Evolutionary conservation across 345 rosid genomes (phyloP).

Genomic region (Iberis pinnata): DNA sequence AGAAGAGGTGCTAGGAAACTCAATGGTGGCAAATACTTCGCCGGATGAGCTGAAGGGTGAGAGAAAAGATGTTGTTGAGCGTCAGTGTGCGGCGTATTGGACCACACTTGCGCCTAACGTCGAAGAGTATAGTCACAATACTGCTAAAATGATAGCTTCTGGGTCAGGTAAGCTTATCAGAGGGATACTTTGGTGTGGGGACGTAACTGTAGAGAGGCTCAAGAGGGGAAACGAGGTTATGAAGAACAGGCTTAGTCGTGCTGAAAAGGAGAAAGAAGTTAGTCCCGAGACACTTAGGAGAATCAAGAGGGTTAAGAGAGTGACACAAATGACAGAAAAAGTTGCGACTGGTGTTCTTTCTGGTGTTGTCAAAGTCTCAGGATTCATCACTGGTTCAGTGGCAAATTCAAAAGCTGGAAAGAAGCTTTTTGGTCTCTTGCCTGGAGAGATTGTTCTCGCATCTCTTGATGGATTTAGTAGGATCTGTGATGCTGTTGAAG

Average conservation of each 20-base stretch:
- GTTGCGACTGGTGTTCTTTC: conserved; percentile 68
- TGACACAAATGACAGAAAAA: conserved; percentile 81
- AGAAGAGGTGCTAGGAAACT: conserved; percentile 34
- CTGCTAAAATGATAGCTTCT: conserved; percentile 66
- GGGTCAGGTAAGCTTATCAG: conserved; percentile 82
- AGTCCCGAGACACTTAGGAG: conserved; percentile 58
- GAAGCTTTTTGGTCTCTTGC: conserved; percentile 72
- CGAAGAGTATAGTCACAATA: conserved; percentile 64
- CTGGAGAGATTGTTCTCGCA: conserved; percentile 89
- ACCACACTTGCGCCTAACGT: conserved; percentile 94
- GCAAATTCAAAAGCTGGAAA: conserved; percentile 81
- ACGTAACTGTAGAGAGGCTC: conserved; percentile 78
- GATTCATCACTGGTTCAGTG: conserved; percentile 63
- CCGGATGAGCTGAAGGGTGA: conserved; percentile 49
- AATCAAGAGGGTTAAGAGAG: conserved; percentile 76
- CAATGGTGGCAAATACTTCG: conserved; percentile 35
- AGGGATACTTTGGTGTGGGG: conserved; percentile 95
- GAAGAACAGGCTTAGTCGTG: conserved; percentile 43
- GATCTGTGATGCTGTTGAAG: conserved; percentile 87
- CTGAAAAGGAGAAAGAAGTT: conserved; percentile 39
- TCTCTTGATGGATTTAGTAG: conserved; percentile 92
- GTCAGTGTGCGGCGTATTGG: conserved; percentile 79
- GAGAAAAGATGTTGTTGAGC: conserved; percentile 47
- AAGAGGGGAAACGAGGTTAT: conserved; percentile 67
- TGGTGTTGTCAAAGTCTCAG: conserved; percentile 76